These are phyloP conservation scores for Mycena vulgaris DNA, from an alignment of 768 basidiomycete species.

Conservation along the genomic window DNA sequence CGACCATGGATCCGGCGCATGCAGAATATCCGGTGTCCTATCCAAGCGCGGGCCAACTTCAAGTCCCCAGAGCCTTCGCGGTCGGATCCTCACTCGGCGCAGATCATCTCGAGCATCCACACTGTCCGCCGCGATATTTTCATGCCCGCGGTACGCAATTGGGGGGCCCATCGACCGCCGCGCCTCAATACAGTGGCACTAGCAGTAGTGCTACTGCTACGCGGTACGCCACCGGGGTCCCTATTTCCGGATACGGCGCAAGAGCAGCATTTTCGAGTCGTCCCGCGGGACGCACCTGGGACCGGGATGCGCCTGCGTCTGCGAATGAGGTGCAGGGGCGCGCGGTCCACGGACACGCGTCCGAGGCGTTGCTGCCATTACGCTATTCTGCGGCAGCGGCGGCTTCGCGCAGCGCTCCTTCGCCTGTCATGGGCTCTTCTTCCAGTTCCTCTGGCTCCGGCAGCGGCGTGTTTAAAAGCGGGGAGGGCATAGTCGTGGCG, in stretches of 20 bases:
- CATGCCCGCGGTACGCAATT: conserved; percentile 31
- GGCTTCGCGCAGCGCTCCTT: conserved; percentile 27
- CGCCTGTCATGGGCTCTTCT: conserved; percentile 28
- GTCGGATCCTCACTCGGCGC: conserved; percentile 34
- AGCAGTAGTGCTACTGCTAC: conserved; percentile 21
- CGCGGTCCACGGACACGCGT: conserved; percentile 36
- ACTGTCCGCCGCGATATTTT: conserved; percentile 27
- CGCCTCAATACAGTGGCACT: conserved; percentile 22
- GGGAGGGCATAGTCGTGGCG: conserved; percentile 22
- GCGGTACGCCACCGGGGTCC: conserved; percentile 33
- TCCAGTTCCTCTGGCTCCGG: conserved; percentile 25
- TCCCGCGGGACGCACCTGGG: conserved; percentile 28
- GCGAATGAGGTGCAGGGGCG: conserved; percentile 28
- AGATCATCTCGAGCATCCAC: conserved; percentile 35
- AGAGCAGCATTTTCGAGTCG: conserved; percentile 9
- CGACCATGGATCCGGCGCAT: not conserved
- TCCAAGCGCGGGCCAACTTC: conserved; percentile 6
- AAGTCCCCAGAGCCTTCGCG: conserved; percentile 27
- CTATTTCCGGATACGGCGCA: conserved; percentile 34
- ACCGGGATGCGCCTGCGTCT: conserved; percentile 26
- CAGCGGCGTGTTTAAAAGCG: conserved; percentile 31
- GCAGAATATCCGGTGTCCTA: conserved; percentile 19
- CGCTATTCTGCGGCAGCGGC: conserved; percentile 36
- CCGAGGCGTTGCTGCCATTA: conserved; percentile 30
- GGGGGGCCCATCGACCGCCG: conserved; percentile 21